Evolutionary conservation across 1,284 basidiomycete genomes (phyloP).

Genomic region (Rhodotorula sp.): DNA sequence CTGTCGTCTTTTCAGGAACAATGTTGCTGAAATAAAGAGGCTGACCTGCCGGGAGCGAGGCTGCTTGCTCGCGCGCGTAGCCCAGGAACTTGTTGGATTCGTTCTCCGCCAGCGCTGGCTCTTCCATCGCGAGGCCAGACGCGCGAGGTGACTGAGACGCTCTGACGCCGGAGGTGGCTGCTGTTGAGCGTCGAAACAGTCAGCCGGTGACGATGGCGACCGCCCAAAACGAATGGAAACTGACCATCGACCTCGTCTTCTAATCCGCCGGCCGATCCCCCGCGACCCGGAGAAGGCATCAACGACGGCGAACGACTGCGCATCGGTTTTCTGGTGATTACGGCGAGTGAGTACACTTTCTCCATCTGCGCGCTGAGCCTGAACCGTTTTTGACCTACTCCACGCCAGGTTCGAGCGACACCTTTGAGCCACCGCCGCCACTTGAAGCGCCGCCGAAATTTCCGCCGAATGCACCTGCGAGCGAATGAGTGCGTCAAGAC

Average conservation of each 20-base stretch:
- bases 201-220: background rate
- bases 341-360: rapidly evolving
- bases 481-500: background rate
- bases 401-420: constrained; percentile 26
- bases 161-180: background rate
- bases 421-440: constrained; percentile 9
- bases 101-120: constrained; percentile 19
- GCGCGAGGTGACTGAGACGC: constrained; percentile 1
- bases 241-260: constrained; percentile 4
- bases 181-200: too few relatives aligned
- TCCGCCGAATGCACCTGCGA: background rate
- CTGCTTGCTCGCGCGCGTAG: constrained; percentile 25
- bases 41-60: constrained; percentile 2
- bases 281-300: background rate
- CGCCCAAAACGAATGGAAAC: background rate
- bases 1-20: constrained; percentile 39
- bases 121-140: constrained; percentile 1
- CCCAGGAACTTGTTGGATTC: constrained; percentile 37
- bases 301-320: constrained; percentile 26
- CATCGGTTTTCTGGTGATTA: background rate
- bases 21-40: constrained; percentile 37
- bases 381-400: constrained; percentile 3
- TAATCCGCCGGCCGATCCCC: background rate
- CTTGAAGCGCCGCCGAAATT: constrained; percentile 15
- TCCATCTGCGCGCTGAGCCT: background rate